phyloP scores from a whole-genome alignment of 1,284 basidiomycete species.

The Hortiboletus rubellus region DNA sequence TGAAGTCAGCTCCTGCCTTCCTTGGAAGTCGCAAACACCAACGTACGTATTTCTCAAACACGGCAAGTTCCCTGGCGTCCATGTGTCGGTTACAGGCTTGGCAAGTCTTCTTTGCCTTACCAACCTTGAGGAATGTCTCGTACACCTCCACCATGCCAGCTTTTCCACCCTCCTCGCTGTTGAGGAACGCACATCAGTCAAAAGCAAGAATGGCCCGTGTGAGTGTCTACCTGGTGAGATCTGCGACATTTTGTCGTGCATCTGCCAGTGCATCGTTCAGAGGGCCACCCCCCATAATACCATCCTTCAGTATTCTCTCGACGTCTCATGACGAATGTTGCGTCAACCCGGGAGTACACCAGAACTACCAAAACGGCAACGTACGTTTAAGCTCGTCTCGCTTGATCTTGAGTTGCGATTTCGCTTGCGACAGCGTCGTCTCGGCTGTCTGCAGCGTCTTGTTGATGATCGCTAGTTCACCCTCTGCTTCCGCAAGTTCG shows the following conservation, averaged over 20 bases:
- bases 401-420: conserved; percentile 62
- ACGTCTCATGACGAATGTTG: conserved; percentile 41
- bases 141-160: conserved; percentile 58
- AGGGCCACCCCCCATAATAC: conserved; percentile 41
- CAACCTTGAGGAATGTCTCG: conserved; percentile 59
- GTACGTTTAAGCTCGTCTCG: conserved; percentile 63
- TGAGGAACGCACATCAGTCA: background rate
- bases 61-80: conserved; percentile 57
- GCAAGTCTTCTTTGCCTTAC: conserved; percentile 69
- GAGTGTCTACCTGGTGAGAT: conserved; percentile 53
- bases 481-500: conserved; percentile 58
- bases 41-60: conserved; percentile 69
- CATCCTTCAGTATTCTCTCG: conserved; percentile 55
- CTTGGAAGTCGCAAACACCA: background rate
- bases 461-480: conserved; percentile 49
- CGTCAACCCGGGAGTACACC: background rate
- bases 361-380: conserved; percentile 1
- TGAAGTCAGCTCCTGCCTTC: background rate
- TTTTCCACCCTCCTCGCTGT: conserved; percentile 27
- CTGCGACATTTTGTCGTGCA: conserved; percentile 53
- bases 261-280: conserved; percentile 61
- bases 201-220: background rate
- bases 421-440: conserved; percentile 57
- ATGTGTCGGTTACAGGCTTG: conserved; percentile 76
- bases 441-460: conserved; percentile 62